Evolutionary conservation across 371 early-diverging fungal species (phyloP), one percentile per base, ranked within the genome.

Genomic region (Mortierella sp.): DNA sequence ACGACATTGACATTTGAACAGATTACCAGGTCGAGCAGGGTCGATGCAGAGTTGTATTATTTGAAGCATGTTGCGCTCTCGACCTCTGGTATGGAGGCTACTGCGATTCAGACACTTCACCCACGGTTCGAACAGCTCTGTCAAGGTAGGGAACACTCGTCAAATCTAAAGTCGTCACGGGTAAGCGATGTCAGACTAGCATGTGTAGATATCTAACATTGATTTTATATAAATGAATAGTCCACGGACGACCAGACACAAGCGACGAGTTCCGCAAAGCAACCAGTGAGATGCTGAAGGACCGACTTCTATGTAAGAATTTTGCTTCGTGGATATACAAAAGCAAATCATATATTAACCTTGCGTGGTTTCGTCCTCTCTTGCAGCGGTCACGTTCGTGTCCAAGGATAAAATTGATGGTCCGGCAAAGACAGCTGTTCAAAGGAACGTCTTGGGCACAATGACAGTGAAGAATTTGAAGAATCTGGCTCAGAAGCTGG

Each of bases 1-100:
- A n/a, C n/a, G n/a, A n/a, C n/a, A n/a, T n/a, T n/a, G n/a, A n/a
- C n/a, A n/a, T n/a, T n/a, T 3, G 11, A 79, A 7, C 47, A 81
- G 70, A 71, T 94, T 15, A 67, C 86, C 6, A 53, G 67, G 2
- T 78, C 80, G 19, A 87, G 89, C 47, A 80, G 93, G 8, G 58
- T 64, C 0, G 92, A 94, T 69, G 86, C 90, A 52, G 95, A 95
- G 70, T 79, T 92, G 21, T 93, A 88, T 60, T 95, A 93, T 61
- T 63, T 94, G 31, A 81, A 71, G n/a, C 70, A 79, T 6, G 78
- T 81, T 37, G 80, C 80, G 2, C 80, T 84, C 57, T 60, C 81
- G 7, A 70, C 79, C 8, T 80, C 81, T 49, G 85, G 80, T 1
- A 48, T 67, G 32, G 81, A 80, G 19, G 71, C 78, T 17, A 66